Evolutionary conservation across 108 stramenopile genomes (phyloP).

Genomic region (Licmophora abbreviata): DNA sequence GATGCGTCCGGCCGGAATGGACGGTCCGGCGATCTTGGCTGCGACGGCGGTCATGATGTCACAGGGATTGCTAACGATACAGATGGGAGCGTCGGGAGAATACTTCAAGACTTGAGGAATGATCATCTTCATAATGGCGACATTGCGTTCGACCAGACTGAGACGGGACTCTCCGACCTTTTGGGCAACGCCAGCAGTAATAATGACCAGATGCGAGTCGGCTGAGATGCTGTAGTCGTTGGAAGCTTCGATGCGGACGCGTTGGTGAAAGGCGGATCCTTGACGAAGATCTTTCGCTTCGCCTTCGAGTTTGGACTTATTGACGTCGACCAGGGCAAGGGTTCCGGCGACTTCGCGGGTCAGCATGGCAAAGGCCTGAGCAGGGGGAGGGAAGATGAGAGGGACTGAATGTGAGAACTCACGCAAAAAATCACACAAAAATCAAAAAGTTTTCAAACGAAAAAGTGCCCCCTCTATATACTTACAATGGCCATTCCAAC

Average conservation of each 20-base stretch:
- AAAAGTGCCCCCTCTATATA: too few species aligned
- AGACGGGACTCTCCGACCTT: constrained; percentile 38
- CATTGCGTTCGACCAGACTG: constrained; percentile 32
- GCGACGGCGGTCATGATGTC: constrained; percentile 50
- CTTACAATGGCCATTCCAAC: constrained; percentile 15
- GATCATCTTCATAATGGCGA: constrained; percentile 29
- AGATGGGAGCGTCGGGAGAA: constrained; percentile 31
- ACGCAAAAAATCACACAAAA: background rate
- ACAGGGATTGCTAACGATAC: constrained; percentile 39
- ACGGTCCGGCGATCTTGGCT: constrained; percentile 33
- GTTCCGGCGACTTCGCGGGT: constrained; percentile 27
- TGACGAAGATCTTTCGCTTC: constrained; percentile 43
- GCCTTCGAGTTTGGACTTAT: constrained; percentile 27
- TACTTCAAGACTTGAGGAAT: constrained; percentile 33
- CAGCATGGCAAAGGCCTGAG: constrained; percentile 23
- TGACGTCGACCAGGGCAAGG: constrained; percentile 40
- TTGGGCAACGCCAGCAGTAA: constrained; percentile 45
- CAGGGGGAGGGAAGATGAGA: background rate
- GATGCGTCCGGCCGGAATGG: constrained; percentile 26
- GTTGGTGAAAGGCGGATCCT: constrained; percentile 32
- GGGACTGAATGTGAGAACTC: background rate
- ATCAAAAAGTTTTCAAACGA: too few species aligned
- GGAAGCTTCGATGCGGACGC: constrained; percentile 19
- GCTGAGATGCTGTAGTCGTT: constrained; percentile 23
- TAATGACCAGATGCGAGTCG: constrained; percentile 32